Percentiles rank a stretch among this genome's conserved stretches.
Evolutionary conservation across 176 grass and related monocot species (phyloP).

Genomic region (Oryza glumipatula): DNA sequence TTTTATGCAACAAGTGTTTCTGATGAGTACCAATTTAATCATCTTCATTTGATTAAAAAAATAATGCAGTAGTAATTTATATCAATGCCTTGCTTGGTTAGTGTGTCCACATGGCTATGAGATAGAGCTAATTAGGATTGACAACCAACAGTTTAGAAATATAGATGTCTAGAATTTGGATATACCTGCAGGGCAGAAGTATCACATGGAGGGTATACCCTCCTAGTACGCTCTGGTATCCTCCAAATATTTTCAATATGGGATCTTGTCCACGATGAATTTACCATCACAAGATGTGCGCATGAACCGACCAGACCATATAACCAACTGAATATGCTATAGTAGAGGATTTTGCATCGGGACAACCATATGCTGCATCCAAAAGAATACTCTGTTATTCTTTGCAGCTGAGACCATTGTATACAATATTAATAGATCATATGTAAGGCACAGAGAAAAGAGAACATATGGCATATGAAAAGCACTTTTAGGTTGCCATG

Average conservation of each 20-base stretch:
- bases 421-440: neutral
- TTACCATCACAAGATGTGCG: constrained; percentile 91
- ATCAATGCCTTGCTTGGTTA: neutral
- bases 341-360: constrained; percentile 87
- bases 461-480: neutral
- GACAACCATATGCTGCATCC: constrained; percentile 70
- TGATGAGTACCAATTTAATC: constrained; percentile 24
- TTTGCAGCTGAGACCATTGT: neutral
- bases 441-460: neutral
- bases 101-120: neutral
- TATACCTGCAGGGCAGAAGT: constrained; percentile 81
- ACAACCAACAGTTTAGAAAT: constrained; percentile 10
- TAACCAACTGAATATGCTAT: constrained; percentile 89
- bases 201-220: constrained; percentile 93
- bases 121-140: neutral
- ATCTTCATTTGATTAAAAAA: constrained; percentile 18
- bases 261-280: constrained; percentile 94
- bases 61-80: constrained; percentile 4
- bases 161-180: constrained; percentile 29
- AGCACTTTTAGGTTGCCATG: neutral
- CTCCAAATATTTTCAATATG: constrained; percentile 86
- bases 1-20: constrained; percentile 50
- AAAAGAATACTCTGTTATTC: constrained; percentile 35
- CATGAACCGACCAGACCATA: constrained; percentile 89
- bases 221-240: constrained; percentile 76